Percentiles rank a stretch among this genome's conserved stretches.
phyloP scores from a whole-genome alignment of 495 filamentous ascomycete species.

The Tirmania nivea region DNA sequence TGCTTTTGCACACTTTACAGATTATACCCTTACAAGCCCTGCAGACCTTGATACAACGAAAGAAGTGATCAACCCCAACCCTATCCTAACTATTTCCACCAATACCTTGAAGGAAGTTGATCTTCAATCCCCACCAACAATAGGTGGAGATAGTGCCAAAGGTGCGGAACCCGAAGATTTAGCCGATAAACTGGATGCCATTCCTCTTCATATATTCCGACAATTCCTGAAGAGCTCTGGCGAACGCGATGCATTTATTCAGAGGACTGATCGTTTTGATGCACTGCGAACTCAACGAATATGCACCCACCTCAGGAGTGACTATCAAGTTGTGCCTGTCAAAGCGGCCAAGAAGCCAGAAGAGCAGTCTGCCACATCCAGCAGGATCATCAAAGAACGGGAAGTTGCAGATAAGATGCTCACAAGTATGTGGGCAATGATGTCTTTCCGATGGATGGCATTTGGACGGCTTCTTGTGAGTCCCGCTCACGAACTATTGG shows the following conservation, averaged over 20 bases:
- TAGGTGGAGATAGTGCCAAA: conserved; percentile 2
- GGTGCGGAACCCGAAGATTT: conserved; percentile 10
- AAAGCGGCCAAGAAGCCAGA: conserved; percentile 4
- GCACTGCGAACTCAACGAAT: conserved; percentile 67
- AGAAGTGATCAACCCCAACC: background rate
- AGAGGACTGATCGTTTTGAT: conserved; percentile 68
- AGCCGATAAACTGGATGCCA: conserved; percentile 35
- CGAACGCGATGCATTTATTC: conserved; percentile 53
- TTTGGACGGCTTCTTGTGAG: conserved; percentile 53
- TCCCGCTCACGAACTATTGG: conserved; percentile 32
- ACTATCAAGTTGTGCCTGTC: conserved; percentile 9
- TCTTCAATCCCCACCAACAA: background rate
- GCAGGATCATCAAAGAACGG: background rate
- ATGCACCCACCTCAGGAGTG: conserved; percentile 16
- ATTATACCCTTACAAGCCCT: background rate
- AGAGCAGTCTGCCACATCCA: background rate
- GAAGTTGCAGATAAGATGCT: conserved; percentile 18
- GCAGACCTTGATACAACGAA: background rate
- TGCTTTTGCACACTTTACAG: background rate
- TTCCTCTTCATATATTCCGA: conserved; percentile 83
- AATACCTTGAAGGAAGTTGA: background rate
- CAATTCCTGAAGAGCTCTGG: conserved; percentile 37
- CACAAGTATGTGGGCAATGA: conserved; percentile 18
- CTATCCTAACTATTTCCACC: background rate
- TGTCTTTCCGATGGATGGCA: conserved; percentile 18